These are phyloP conservation scores for Sextonia rubra DNA, from an alignment of 164 flowering plant genomes.

Conservation along the genomic window DNA sequence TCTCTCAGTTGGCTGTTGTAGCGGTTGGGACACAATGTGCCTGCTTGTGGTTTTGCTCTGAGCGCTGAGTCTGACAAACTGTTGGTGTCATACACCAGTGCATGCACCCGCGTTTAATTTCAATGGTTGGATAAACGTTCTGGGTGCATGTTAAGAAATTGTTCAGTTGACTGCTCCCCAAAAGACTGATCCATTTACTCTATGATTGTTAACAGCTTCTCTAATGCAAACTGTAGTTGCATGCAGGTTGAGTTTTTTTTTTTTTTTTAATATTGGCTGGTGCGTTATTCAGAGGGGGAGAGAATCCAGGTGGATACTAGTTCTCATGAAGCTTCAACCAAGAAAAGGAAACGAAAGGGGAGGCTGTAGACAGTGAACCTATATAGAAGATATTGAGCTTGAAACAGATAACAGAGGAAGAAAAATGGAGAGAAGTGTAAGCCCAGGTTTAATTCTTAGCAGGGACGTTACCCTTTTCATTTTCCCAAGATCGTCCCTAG, in stretches of 20 bases:
- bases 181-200: not conserved
- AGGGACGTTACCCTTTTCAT: too few relatives aligned
- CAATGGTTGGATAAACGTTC: not conserved
- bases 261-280: not conserved
- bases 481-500: too few relatives aligned
- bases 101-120: too few relatives aligned
- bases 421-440: slow-evolving; percentile 63
- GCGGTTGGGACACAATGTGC: not conserved
- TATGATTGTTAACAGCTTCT: not conserved
- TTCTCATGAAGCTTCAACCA: slow-evolving; percentile 26
- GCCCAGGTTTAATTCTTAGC: slow-evolving; percentile 15
- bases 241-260: not conserved
- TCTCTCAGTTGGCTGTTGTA: not conserved
- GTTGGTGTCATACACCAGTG: not conserved
- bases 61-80: not conserved
- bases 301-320: slow-evolving; percentile 27
- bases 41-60: not conserved
- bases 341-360: slow-evolving; percentile 52
- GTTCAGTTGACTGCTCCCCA: not conserved
- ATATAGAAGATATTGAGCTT: slow-evolving; percentile 29
- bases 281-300: slow-evolving; percentile 25
- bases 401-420: slow-evolving; percentile 55
- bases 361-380: slow-evolving; percentile 23
- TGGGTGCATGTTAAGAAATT: not conserved
- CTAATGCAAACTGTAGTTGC: not conserved